phyloP scores from a whole-genome alignment of 2,329 filamentous ascomycete genomes.

The Pezicula radicicola region DNA sequence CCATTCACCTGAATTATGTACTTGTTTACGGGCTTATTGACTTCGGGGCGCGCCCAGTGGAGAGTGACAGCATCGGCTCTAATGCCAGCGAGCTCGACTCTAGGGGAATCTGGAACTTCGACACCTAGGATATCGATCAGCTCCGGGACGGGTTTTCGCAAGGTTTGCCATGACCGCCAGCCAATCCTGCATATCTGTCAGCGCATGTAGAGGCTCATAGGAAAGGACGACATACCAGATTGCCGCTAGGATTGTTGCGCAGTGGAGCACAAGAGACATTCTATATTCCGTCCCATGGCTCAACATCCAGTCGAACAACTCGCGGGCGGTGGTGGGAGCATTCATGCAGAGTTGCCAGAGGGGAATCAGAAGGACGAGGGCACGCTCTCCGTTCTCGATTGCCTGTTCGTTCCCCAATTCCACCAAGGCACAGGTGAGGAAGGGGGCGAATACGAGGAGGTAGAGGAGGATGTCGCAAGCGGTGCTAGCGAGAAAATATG shows the following conservation, averaged over 20 bases:
- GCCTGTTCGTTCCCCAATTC: too few relatives aligned
- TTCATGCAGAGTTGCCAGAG: conserved; percentile 26
- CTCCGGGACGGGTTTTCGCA: conserved; percentile 87
- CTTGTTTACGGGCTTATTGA: conserved; percentile 65
- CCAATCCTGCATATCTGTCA: conserved; percentile 54
- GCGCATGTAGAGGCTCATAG: neutral
- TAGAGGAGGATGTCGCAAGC: too few relatives aligned
- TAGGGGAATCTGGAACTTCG: conserved; percentile 86
- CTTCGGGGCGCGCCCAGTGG: conserved; percentile 78
- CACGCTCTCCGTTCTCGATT: too few relatives aligned
- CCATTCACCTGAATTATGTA: conserved; percentile 94
- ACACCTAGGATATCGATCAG: conserved; percentile 89
- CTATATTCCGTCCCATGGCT: conserved; percentile 28
- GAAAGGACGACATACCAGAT: conserved; percentile 22
- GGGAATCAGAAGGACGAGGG: too few relatives aligned
- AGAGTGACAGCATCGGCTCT: conserved; percentile 83
- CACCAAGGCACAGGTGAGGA: neutral
- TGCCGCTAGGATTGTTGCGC: conserved; percentile 28
- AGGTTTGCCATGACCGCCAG: conserved; percentile 81
- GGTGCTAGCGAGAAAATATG: too few relatives aligned
- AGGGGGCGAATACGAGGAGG: neutral
- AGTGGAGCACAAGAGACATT: conserved; percentile 29
- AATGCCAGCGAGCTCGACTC: conserved; percentile 88
- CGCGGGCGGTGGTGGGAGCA: conserved; percentile 26
- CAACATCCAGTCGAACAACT: conserved; percentile 27